Evolutionary conservation across 2,329 filamentous ascomycete genomes (phyloP), one percentile per base, ranked within the genome.

Genomic region (Harringtonia lauricola): DNA sequence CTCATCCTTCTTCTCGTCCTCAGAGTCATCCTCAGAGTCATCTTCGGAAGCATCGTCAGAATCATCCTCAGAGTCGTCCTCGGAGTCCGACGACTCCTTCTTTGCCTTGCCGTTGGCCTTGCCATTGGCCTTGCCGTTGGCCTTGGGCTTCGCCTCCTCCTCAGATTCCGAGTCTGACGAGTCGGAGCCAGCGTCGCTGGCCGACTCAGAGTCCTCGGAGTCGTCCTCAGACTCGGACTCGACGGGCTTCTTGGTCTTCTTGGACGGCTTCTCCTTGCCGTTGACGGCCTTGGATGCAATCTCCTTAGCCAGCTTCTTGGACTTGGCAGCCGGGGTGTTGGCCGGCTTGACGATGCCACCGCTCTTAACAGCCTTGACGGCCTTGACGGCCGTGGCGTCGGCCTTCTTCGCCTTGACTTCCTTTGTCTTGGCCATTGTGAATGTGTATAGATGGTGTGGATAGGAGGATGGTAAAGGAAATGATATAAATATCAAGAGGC

Each of bases 341-440:
- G 75, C 68, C 42, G 79, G 60, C 71, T 87, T 88, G 66, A 73
- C 75, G 56, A 85, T 71, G 52, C 75, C 74, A 53, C 71, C 79
- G 54, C 71, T 72, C 71, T 85, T 86, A 64, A 80, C 77, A 54
- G 65, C 59, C 56, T 66, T 63, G 54, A 70, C 58, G 49, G 66
- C 24, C 59, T 57, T 72, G 69, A 56, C 26, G 36, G 43, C 44
- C 52, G 64, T 57, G 54, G 58, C 60, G 57, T 65, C 76, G 57
- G 58, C 57, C 64, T 76, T 75, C 60, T 64, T 74, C 57, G 59
- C 58, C 65, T 76, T 76, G 61, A 68, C 67, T 59, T 80, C 72
- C 68, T 83, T 83, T 44, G 70, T 65, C 66, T 83, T 83, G 62
- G 70, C 77, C 79, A 83, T 83, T 63, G 54, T 70, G 61, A 64